A percentile compares a stretch with the other conserved stretches of the same genome.
These are phyloP conservation scores for Mycena olivaceomarginata DNA, from an alignment of 768 basidiomycete genomes.

Conservation along the genomic window DNA sequence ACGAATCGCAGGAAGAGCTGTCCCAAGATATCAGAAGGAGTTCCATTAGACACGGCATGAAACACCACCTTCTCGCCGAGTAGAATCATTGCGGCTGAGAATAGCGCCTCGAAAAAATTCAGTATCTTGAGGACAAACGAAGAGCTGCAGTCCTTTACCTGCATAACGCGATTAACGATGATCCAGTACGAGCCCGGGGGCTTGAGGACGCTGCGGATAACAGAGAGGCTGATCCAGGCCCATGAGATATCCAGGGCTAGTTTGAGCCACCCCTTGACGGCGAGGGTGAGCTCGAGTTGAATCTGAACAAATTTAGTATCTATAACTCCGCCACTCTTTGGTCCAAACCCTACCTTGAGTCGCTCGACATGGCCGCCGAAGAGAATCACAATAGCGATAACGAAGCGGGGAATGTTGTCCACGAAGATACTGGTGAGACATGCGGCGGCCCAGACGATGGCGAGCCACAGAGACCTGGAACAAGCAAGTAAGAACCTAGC, in stretches of 20 bases:
- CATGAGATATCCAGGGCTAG: constrained; percentile 78
- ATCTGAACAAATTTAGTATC: no score
- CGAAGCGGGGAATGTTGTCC: constrained; percentile 75
- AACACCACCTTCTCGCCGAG: constrained; percentile 59
- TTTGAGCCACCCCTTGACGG: constrained; percentile 84
- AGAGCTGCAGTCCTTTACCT: constrained; percentile 49
- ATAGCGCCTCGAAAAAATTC: constrained; percentile 58
- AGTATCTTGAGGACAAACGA: no score
- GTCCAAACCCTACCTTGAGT: constrained; percentile 63
- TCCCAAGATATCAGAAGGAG: neutral
- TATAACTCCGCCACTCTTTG: no score
- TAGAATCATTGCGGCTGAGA: constrained; percentile 64
- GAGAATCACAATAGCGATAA: constrained; percentile 71
- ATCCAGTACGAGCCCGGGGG: constrained; percentile 83
- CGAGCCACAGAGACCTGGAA: constrained; percentile 79
- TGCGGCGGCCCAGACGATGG: constrained; percentile 78
- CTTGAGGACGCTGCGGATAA: constrained; percentile 72
- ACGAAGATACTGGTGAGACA: constrained; percentile 80
- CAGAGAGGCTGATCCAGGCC: constrained; percentile 85
- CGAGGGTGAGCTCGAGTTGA: constrained; percentile 82
- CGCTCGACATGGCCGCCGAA: constrained; percentile 80
- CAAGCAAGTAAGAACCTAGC: constrained; percentile 55
- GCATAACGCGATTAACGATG: constrained; percentile 82
- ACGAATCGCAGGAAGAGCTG: constrained; percentile 80
- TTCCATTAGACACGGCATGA: neutral